Evolutionary conservation across 805 yeast genomes (phyloP).

Genomic region (Cyberlindnera veronae): DNA sequence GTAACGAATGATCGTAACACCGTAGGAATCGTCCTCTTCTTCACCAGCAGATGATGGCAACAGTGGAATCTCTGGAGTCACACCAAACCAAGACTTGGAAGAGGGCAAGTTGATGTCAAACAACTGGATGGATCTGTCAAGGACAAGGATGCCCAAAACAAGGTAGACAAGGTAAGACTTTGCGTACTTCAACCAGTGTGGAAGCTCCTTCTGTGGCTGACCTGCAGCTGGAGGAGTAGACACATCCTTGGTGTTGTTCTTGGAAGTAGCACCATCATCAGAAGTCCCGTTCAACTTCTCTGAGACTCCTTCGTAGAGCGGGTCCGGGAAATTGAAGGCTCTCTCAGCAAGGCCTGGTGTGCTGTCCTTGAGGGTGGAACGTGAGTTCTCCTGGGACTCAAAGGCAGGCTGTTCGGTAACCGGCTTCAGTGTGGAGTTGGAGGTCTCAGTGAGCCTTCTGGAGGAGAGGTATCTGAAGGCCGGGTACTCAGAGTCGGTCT

Average conservation of each 20-base stretch:
- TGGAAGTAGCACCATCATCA: no score
- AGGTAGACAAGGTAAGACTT: constrained; percentile 13
- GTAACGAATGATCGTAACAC: constrained; percentile 14
- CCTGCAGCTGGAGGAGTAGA: no score
- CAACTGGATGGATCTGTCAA: constrained; percentile 20
- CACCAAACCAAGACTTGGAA: constrained; percentile 4
- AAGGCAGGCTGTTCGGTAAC: not conserved
- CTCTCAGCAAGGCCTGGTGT: not conserved
- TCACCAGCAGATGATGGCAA: not conserved
- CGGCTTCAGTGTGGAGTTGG: constrained; percentile 6
- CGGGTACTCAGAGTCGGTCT: constrained; percentile 19
- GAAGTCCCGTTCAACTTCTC: not conserved
- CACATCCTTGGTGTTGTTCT: not conserved
- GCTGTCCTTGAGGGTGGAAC: constrained; percentile 3
- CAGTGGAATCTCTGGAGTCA: not conserved
- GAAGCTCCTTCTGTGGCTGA: no score
- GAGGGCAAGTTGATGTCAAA: constrained; percentile 14
- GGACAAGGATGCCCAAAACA: constrained; percentile 16
- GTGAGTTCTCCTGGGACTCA: constrained; percentile 9
- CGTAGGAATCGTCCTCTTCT: not conserved
- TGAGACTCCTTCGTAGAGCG: constrained; percentile 3
- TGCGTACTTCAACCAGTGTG: not conserved
- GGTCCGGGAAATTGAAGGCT: constrained; percentile 8
- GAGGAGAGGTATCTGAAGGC: constrained; percentile 5
- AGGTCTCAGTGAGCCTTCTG: not conserved